Evolutionary conservation across 2,329 filamentous ascomycete genomes (phyloP).

Genomic region (Exophiala aquamarina): DNA sequence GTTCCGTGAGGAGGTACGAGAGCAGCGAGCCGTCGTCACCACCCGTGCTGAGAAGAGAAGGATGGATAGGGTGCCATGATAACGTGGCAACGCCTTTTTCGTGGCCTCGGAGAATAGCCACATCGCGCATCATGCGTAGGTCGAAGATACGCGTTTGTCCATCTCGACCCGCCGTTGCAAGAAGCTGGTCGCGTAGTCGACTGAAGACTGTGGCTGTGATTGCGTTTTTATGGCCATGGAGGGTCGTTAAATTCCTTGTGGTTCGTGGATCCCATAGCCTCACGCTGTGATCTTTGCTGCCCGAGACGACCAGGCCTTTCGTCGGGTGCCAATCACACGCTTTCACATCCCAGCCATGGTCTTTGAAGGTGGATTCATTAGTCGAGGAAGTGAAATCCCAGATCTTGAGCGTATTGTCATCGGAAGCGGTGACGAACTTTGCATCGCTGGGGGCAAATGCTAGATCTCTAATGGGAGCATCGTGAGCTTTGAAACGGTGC

Average conservation of each 20-base stretch:
- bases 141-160: constrained; percentile 93
- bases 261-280: constrained; percentile 98
- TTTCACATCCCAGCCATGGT: constrained; percentile 98
- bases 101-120: constrained; percentile 87
- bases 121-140: constrained; percentile 96
- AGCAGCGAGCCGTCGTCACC: constrained; percentile 86
- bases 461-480: constrained; percentile 84
- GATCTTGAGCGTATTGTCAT: constrained; percentile 90
- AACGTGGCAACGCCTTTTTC: constrained; percentile 95
- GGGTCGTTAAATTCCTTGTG: constrained; percentile 82
- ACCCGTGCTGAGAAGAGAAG: constrained; percentile 84
- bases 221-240: constrained; percentile 96
- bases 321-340: constrained; percentile 96
- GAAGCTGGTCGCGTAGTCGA: constrained; percentile 74
- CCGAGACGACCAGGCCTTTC: constrained; percentile 90
- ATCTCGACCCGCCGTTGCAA: constrained; percentile 91
- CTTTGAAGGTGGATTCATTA: constrained; percentile 79
- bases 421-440: constrained; percentile 94
- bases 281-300: constrained; percentile 95
- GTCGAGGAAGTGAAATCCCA: constrained; percentile 89
- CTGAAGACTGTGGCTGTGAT: constrained; percentile 93
- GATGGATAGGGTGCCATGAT: constrained; percentile 90
- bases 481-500: constrained; percentile 87
- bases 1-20: constrained; percentile 95
- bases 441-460: constrained; percentile 91